These are phyloP conservation scores for Cryptococcus wingfieldii DNA, from an alignment of 1,284 basidiomycete species.

Conservation along the genomic window DNA sequence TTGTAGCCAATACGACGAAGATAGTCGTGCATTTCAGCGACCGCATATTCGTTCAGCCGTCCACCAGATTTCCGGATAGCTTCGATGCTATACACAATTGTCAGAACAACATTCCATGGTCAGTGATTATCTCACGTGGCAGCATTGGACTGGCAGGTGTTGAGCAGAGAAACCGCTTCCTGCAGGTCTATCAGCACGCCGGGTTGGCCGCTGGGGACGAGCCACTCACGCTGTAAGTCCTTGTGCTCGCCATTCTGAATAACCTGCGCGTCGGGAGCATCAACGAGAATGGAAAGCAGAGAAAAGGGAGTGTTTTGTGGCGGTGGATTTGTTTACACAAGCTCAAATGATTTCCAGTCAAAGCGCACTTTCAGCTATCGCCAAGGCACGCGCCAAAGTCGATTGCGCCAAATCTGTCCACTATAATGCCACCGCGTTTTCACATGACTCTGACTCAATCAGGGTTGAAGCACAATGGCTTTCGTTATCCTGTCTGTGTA, in stretches of 20 bases:
- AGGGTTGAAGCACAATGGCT: too few species aligned
- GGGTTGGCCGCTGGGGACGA: background rate
- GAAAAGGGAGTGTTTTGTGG: too few species aligned
- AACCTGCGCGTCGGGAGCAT: constrained; percentile 27
- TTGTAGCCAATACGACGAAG: constrained; percentile 79
- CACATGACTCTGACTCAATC: too few species aligned
- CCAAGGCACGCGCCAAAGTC: too few species aligned
- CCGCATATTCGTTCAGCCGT: constrained; percentile 64
- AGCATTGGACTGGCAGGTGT: constrained; percentile 91
- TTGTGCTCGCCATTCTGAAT: constrained; percentile 28
- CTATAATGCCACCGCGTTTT: too few species aligned
- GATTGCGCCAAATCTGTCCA: too few species aligned
- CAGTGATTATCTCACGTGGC: constrained; percentile 53
- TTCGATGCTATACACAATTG: constrained; percentile 56
- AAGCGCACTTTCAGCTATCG: too few species aligned
- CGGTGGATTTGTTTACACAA: too few species aligned
- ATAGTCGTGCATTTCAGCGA: constrained; percentile 89
- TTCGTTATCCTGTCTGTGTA: too few species aligned
- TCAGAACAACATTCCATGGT: background rate
- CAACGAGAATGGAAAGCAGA: background rate
- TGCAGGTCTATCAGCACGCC: constrained; percentile 9
- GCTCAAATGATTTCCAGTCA: too few species aligned
- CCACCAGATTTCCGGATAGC: constrained; percentile 73
- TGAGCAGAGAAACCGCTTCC: constrained; percentile 82
- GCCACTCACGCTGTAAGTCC: constrained; percentile 28